These are phyloP conservation scores for Penicillium nucicola DNA, from an alignment of 495 filamentous ascomycete genomes.

Conservation along the genomic window DNA sequence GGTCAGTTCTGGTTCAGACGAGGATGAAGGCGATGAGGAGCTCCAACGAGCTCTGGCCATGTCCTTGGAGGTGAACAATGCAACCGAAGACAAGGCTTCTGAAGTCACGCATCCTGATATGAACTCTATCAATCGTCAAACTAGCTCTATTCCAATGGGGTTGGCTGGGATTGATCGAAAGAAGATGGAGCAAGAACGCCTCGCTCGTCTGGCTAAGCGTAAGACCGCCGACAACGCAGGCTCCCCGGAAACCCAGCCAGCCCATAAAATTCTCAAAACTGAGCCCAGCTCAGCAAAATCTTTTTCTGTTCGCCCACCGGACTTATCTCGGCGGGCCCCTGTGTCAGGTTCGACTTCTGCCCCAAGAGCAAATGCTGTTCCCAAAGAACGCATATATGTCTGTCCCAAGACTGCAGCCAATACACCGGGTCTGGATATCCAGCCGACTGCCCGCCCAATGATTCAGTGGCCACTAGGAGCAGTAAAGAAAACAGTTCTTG, in stretches of 20 bases:
- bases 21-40: slow-evolving; percentile 40
- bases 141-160: slow-evolving; percentile 11
- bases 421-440: background rate
- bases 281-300: background rate
- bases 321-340: background rate
- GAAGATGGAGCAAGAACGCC: slow-evolving; percentile 82
- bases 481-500: slow-evolving; percentile 80
- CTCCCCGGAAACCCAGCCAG: background rate
- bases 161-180: slow-evolving; percentile 64
- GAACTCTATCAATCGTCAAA: background rate
- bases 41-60: slow-evolving; percentile 51
- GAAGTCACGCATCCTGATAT: background rate
- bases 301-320: background rate
- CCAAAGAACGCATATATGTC: background rate
- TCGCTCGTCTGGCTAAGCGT: slow-evolving; percentile 63
- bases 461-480: slow-evolving; percentile 66
- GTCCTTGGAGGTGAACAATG: slow-evolving; percentile 35
- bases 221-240: slow-evolving; percentile 39
- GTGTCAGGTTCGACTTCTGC: background rate
- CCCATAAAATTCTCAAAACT: slow-evolving; percentile 3
- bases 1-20: slow-evolving; percentile 32
- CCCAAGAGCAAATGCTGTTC: background rate
- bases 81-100: background rate
- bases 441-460: slow-evolving; percentile 20
- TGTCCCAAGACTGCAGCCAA: slow-evolving; percentile 2